Evolutionary conservation across 306 rosid species (phyloP).

Genomic region (Oemleria cerasiformis): DNA sequence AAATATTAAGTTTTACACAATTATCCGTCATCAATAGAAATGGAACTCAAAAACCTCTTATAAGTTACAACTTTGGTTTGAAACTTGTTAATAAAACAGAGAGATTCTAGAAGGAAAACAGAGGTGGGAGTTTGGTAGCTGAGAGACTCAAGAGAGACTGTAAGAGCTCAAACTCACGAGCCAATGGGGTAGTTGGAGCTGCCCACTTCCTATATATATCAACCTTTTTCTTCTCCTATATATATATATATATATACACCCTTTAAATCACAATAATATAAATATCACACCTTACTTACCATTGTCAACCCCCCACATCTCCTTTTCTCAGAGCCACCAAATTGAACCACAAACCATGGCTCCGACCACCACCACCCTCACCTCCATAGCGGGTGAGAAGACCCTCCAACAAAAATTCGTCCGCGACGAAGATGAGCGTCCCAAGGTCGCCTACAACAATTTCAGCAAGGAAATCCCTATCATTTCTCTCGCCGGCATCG

Average conservation of each 20-base stretch:
- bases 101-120: background rate
- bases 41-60: no score
- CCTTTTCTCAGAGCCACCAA: background rate
- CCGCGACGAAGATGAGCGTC: conserved; percentile 84
- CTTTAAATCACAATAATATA: background rate
- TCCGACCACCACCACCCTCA: conserved; percentile 45
- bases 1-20: background rate
- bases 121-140: conserved; percentile 5
- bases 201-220: background rate
- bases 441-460: conserved; percentile 67
- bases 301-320: background rate
- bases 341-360: conserved; percentile 8
- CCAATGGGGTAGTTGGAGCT: conserved; percentile 28
- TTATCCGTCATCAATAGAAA: background rate
- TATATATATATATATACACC: background rate
- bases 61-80: background rate
- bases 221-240: no score
- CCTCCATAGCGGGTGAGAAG: conserved; percentile 47
- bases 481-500: conserved; percentile 75
- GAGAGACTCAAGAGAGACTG: background rate
- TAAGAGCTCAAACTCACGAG: background rate
- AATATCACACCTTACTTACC: background rate
- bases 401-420: conserved; percentile 53
- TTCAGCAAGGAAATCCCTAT: conserved; percentile 77
- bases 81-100: background rate